Evolutionary conservation across 2,329 filamentous ascomycete species (phyloP).

Genomic region (Tolypocladium endophyticum): DNA sequence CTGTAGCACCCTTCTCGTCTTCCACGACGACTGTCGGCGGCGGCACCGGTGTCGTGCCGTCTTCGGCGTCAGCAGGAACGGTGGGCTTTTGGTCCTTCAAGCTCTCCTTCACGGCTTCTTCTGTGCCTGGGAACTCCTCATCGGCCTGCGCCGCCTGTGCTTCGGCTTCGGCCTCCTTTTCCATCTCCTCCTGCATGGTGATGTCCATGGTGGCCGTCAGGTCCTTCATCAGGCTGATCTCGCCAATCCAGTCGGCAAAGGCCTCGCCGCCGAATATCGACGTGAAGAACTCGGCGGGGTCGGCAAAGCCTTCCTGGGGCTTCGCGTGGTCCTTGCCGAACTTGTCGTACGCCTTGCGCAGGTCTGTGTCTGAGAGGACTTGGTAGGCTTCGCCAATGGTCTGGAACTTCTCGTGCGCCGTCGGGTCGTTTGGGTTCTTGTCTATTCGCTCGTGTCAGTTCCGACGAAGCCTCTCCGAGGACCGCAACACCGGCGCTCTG

Average conservation of each 20-base stretch:
- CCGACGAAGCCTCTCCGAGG: not conserved
- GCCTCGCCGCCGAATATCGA: constrained; percentile 97
- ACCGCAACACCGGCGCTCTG: not conserved
- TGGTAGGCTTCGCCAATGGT: constrained; percentile 65
- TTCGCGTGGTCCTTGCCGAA: constrained; percentile 92
- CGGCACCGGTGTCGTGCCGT: constrained; percentile 13
- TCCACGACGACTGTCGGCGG: constrained; percentile 30
- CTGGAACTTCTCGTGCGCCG: constrained; percentile 90
- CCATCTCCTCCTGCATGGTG: constrained; percentile 68
- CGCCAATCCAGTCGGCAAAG: constrained; percentile 92
- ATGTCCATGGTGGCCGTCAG: constrained; percentile 98
- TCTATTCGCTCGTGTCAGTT: constrained; percentile 38
- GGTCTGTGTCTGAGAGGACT: constrained; percentile 77
- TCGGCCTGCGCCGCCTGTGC: constrained; percentile 35
- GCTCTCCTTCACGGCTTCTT: constrained; percentile 46
- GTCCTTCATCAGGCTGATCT: constrained; percentile 98
- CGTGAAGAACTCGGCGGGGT: constrained; percentile 94
- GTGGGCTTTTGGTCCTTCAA: constrained; percentile 29
- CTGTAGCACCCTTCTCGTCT: constrained; percentile 20
- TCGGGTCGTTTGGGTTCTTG: constrained; percentile 95
- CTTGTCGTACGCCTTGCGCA: constrained; percentile 91
- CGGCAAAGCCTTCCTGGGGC: constrained; percentile 84
- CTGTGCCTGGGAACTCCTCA: constrained; percentile 45
- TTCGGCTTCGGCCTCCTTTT: constrained; percentile 30
- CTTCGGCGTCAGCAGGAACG: constrained; percentile 8